Base-by-base conservation (phyloP, 805 yeast species). In the Candida hungchunana region DNA sequence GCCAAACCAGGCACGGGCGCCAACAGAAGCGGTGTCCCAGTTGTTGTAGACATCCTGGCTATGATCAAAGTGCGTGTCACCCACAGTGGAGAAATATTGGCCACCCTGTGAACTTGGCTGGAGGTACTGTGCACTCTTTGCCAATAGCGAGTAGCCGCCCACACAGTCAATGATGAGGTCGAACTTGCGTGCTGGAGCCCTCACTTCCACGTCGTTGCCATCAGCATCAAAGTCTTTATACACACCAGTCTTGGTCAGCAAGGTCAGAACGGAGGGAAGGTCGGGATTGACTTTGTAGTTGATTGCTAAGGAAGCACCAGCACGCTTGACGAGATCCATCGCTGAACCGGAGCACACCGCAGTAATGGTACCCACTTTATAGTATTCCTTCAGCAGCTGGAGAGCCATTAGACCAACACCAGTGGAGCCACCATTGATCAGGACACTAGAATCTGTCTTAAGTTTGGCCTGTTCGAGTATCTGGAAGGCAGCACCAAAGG, bases 381-480 rank as follows among this genome's bases (percentile, higher is more conserved):
- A 74, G 43, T 63, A 57, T 17, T 67, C 50, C 53, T 73, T 79
- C 14, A 79, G 70, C 18, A 84, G 49, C 53, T 81, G 88, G 22
- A 77, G 65, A 5, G 72, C 69, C 58, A 66, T 69, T 40, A 75
- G 57, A 2, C 93, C 95, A 8, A 82, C 84, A n/a, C 79, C 66
- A 2, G 94, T 75, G 2, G 85, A 78, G 13, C 83, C 94, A 35
- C 96, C 96, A 42, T 83, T 67, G 27, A 87, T 64, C 30, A 84
- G 63, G 3, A 85, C 72, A 37, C 69, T 71, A 2, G 75, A 59
- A 8, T 64, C 63, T 4, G 61, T 58, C 25, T 64, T 66, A 5
- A 71, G 50, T 48, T 37, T 27, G 32, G 50, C 41, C 42, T 50
- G 43, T 43, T 59, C 55, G 21, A 77, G 57, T 37, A 73, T 51